Evolutionary conservation across 345 rosid genomes (phyloP), one percentile per base, ranked within the genome.

Genomic region (Boechera retrofracta): DNA sequence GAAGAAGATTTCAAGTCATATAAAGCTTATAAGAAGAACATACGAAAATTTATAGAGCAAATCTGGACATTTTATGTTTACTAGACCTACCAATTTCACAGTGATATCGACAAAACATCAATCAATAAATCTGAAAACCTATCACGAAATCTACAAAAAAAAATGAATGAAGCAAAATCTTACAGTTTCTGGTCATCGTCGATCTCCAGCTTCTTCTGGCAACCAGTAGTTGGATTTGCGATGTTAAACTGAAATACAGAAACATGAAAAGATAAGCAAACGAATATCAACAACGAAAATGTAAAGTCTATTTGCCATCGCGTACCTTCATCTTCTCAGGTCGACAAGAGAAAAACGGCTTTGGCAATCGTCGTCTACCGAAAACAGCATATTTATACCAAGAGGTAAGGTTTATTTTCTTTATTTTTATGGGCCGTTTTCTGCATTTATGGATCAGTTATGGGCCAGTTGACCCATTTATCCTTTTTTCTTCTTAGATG

Each of bases 171-270:
- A 1, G 55, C 15, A 18, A 44, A 21, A 67, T 3, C 84, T 73
- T 64, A 78, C 87, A 85, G 86, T 68, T 85, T 85, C 80, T 75
- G 83, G 5, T 85, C 87, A 76, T 85, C 84, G 66, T 80, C 87
- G 72, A 85, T 82, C 65, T 85, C 84, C 35, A 85, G 84, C 83
- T 85, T 85, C 82, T 85, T 85, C 78, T 85, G 88, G 73, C 88
- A 85, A 33, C 88, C 86, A 59, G 86, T 85, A 9, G 85, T 81
- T 18, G 88, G 86, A 62, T 83, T 82, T 4, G 88, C 88, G 5
- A 85, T 78, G 71, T 85, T 81, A n/a, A 81, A 81, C 88, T 85
- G 61, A 76, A 72, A 58, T 57, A 33, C 26, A 38, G 44, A 71
- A 15, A 61, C 44, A 1, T 1, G 21, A 49, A n/a, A n/a, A 12